Conservation (phyloP, 805 yeast species). For the Ogataea minuta region DNA sequence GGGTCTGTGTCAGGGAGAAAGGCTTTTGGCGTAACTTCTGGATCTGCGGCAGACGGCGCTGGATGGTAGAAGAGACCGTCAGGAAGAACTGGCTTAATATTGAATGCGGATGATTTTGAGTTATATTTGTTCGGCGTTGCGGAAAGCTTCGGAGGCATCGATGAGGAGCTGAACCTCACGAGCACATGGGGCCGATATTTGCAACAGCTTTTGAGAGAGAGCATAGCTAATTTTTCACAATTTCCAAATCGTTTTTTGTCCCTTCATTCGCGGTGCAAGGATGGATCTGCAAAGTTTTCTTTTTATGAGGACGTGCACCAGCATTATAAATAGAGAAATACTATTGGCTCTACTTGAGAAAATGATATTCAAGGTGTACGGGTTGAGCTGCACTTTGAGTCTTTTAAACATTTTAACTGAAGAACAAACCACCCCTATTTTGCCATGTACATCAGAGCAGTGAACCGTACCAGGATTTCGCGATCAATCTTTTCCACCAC, state of each 20-base stretch:
- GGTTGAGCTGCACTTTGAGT: constrained; percentile 4
- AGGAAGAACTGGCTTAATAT: constrained; percentile 34
- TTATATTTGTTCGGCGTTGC: constrained; percentile 37
- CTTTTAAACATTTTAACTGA: constrained; percentile 1
- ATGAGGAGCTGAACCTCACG: constrained; percentile 13
- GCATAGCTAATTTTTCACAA: constrained; percentile 1
- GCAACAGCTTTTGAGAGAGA: neutral
- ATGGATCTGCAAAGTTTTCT: constrained; percentile 4
- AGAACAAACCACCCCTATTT: constrained; percentile 2
- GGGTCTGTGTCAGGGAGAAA: constrained; percentile 34
- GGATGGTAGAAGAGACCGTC: constrained; percentile 36
- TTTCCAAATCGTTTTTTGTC: constrained; percentile 1
- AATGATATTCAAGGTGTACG: constrained; percentile 5
- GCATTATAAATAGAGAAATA: constrained; percentile 1
- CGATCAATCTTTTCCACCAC: constrained; percentile 70
- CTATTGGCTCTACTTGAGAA: constrained; percentile 4
- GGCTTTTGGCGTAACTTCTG: constrained; percentile 35
- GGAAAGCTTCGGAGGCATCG: constrained; percentile 27
- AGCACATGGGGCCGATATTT: neutral
- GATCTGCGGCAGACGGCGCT: constrained; percentile 35
- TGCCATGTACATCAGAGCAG: constrained; percentile 56
- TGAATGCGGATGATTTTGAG: constrained; percentile 37
- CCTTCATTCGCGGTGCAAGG: constrained; percentile 10
- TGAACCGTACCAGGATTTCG: constrained; percentile 54
- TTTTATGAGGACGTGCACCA: neutral